Evolutionary conservation across 1,284 basidiomycete species (phyloP).

Genomic region (Mrakiaceae sp.): DNA sequence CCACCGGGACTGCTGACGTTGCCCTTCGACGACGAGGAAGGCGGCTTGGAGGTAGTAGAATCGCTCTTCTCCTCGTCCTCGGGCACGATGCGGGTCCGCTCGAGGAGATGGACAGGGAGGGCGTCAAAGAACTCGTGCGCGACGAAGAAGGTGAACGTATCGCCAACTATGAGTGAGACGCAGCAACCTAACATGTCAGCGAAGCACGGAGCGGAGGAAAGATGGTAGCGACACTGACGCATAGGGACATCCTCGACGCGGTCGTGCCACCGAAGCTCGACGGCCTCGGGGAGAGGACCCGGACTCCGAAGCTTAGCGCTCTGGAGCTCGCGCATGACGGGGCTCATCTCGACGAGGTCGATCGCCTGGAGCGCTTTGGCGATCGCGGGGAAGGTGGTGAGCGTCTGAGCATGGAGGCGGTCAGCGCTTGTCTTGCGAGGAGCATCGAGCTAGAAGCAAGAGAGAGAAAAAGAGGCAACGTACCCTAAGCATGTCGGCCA

Average conservation of each 20-base stretch:
- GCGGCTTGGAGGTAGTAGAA: background rate
- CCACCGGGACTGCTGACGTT: background rate
- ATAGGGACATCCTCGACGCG: slow-evolving; percentile 54
- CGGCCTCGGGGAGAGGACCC: slow-evolving; percentile 20
- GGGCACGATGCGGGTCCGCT: slow-evolving; percentile 38
- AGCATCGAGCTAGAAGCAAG: background rate
- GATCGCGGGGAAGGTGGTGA: slow-evolving; percentile 41
- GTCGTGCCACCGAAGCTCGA: slow-evolving; percentile 58
- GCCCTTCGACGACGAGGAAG: background rate
- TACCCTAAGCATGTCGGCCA: slow-evolving; percentile 81
- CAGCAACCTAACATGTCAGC: too few species aligned
- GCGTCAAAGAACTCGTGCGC: slow-evolving; percentile 99
- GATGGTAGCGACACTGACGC: slow-evolving; percentile 21
- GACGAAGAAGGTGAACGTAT: slow-evolving; percentile 70
- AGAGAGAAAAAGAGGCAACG: slow-evolving; percentile 22
- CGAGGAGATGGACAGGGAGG: slow-evolving; percentile 78
- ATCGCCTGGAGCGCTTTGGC: slow-evolving; percentile 47
- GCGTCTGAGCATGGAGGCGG: slow-evolving; percentile 22
- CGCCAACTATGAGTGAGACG: slow-evolving; percentile 28
- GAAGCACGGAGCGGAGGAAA: background rate
- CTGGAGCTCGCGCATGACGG: slow-evolving; percentile 55
- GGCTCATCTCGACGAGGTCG: slow-evolving; percentile 71
- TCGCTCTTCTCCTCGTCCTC: too few species aligned
- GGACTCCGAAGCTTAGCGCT: slow-evolving; percentile 41
- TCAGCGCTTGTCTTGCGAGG: background rate